Conservation (phyloP, 371 early-diverging fungal species). For the Apophysomyces trapeziformis region DNA sequence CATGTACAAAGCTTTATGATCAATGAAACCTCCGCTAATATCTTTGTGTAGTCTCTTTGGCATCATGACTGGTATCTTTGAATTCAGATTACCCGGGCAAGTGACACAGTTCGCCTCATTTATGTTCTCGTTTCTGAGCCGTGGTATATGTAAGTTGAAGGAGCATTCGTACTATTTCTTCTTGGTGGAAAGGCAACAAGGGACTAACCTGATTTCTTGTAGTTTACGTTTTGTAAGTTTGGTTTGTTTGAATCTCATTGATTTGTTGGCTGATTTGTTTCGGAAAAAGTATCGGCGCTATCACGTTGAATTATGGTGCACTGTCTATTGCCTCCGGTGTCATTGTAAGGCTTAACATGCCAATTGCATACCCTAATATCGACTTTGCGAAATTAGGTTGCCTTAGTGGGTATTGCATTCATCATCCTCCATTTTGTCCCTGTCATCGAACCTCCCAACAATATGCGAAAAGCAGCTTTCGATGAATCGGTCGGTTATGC, state of each 20-base stretch:
- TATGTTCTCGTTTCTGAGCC: slow-evolving; percentile 26
- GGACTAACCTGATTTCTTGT: not conserved
- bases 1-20: slow-evolving; percentile 16
- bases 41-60: slow-evolving; percentile 19
- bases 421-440: slow-evolving; percentile 32
- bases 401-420: slow-evolving; percentile 27
- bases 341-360: slow-evolving; percentile 14
- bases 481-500: slow-evolving; percentile 18
- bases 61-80: slow-evolving; percentile 20
- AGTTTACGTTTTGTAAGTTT: slow-evolving; percentile 26
- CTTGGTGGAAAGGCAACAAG: not conserved
- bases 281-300: slow-evolving; percentile 18
- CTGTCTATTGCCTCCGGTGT: slow-evolving; percentile 23
- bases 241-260: not conserved
- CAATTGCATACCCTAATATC: not conserved
- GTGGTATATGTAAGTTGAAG: slow-evolving; percentile 20
- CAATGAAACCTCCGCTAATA: not conserved
- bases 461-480: slow-evolving; percentile 27
- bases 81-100: slow-evolving; percentile 20
- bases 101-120: slow-evolving; percentile 23
- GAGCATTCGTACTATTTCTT: not conserved
- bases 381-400: slow-evolving; percentile 16
- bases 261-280: not conserved
- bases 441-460: slow-evolving; percentile 24
- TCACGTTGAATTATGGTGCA: slow-evolving; percentile 18